These are phyloP conservation scores for Mycena crocata DNA, from an alignment of 768 basidiomycete genomes.

Conservation along the genomic window DNA sequence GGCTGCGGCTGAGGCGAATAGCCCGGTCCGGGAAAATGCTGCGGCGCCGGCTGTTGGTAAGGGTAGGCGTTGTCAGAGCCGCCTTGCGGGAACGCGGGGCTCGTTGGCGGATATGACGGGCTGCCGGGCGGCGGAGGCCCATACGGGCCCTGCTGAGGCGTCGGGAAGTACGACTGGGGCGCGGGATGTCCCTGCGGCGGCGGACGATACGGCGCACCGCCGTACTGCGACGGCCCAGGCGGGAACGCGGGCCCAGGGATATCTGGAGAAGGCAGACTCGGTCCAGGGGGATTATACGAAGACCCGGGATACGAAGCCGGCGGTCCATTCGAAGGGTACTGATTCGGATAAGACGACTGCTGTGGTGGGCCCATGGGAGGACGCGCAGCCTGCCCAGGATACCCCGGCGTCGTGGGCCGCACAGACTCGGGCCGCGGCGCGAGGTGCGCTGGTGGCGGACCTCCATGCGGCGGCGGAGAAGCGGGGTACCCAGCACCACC, in stretches of 20 bases:
- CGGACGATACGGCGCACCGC: not conserved
- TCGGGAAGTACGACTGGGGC: constrained; percentile 20
- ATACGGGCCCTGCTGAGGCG: constrained; percentile 20
- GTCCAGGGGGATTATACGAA: constrained; percentile 14
- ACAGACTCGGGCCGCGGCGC: constrained; percentile 22
- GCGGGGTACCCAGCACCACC: constrained; percentile 1
- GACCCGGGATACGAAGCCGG: constrained; percentile 24
- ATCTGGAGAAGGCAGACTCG: constrained; percentile 25
- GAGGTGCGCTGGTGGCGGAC: constrained; percentile 4
- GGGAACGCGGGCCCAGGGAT: constrained; percentile 23
- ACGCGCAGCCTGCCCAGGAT: not conserved
- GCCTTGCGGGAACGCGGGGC: constrained; percentile 29
- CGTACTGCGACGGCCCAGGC: constrained; percentile 12
- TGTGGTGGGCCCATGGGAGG: constrained; percentile 3
- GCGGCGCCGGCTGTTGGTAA: constrained; percentile 29
- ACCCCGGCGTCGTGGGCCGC: constrained; percentile 27
- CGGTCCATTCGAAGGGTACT: constrained; percentile 18
- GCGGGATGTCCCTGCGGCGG: constrained; percentile 10
- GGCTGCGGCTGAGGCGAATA: constrained; percentile 26
- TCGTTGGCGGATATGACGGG: constrained; percentile 37
- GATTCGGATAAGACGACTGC: constrained; percentile 20
- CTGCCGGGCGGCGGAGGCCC: constrained; percentile 20
- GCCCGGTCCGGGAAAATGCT: constrained; percentile 24
- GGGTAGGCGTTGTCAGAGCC: constrained; percentile 18
- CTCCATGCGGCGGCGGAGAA: constrained; percentile 17